A percentile compares a stretch with the other conserved stretches of the same genome.
These are phyloP conservation scores for Phytophthora pisi DNA, from an alignment of 352 stramenopile genomes.

Conservation along the genomic window DNA sequence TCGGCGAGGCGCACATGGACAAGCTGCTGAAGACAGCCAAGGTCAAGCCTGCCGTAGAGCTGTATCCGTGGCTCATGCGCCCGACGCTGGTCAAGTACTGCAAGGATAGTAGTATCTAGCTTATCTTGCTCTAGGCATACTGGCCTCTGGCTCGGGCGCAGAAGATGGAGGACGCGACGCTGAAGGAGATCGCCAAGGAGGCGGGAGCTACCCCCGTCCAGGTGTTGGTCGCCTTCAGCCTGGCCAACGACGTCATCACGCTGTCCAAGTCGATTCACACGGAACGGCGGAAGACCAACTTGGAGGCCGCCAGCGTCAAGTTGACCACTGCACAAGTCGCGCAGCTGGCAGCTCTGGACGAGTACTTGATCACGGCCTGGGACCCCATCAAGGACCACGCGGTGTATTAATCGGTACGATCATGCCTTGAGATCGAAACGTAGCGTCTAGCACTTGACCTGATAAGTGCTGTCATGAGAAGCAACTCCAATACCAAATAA, in stretches of 20 bases:
- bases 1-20: constrained; percentile 81
- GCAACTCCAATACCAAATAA: too few species aligned
- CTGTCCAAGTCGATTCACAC: constrained; percentile 62
- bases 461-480: too few species aligned
- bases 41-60: constrained; percentile 69
- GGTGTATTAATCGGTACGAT: constrained; percentile 20
- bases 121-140: constrained; percentile 61
- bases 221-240: constrained; percentile 60
- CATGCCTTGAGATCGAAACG: too few species aligned
- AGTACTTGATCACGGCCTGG: constrained; percentile 52
- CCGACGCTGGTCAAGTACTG: constrained; percentile 66
- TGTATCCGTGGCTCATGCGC: constrained; percentile 75
- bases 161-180: constrained; percentile 38
- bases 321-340: constrained; percentile 39
- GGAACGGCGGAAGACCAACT: constrained; percentile 53
- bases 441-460: too few species aligned
- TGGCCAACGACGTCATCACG: constrained; percentile 61
- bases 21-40: constrained; percentile 66
- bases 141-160: constrained; percentile 50
- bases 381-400: constrained; percentile 55
- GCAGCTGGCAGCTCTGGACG: constrained; percentile 46
- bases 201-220: constrained; percentile 40
- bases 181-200: constrained; percentile 42
- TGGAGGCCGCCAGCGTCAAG: constrained; percentile 30
- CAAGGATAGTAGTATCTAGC: constrained; percentile 7